Percentiles rank a stretch among this genome's conserved stretches.
phyloP scores from a whole-genome alignment of 192 early-diverging fungal species.

The Pilaira anomala region DNA sequence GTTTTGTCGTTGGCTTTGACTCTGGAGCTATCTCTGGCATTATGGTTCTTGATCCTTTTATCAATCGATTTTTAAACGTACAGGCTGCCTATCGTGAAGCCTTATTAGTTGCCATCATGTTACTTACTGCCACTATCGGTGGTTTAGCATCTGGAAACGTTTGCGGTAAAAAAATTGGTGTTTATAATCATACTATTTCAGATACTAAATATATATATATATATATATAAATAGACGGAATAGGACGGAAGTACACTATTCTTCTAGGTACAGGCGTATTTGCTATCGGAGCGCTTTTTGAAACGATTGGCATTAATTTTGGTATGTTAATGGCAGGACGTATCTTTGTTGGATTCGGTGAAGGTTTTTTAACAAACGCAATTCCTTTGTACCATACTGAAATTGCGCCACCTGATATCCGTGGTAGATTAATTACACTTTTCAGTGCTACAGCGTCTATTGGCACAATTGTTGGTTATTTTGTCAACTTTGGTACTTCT shows the following conservation, averaged over 20 bases:
- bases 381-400: slow-evolving; percentile 38
- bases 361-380: slow-evolving; percentile 34
- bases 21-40: slow-evolving; percentile 25
- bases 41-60: slow-evolving; percentile 20
- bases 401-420: slow-evolving; percentile 79
- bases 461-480: slow-evolving; percentile 67
- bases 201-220: neutral
- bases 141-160: slow-evolving; percentile 25
- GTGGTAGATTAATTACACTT: slow-evolving; percentile 79
- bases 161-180: slow-evolving; percentile 21
- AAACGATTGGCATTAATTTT: slow-evolving; percentile 56
- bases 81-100: slow-evolving; percentile 19
- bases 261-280: slow-evolving; percentile 65
- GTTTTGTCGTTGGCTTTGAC: slow-evolving; percentile 32
- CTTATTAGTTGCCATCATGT: slow-evolving; percentile 33
- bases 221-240: slow-evolving; percentile 14
- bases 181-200: neutral
- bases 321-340: slow-evolving; percentile 32
- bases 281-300: slow-evolving; percentile 69
- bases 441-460: slow-evolving; percentile 88
- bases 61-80: neutral
- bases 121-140: slow-evolving; percentile 32
- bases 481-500: slow-evolving; percentile 41
- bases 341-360: slow-evolving; percentile 34
- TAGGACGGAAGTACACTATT: slow-evolving; percentile 70